A percentile compares a stretch with the other conserved stretches of the same genome.
phyloP scores from a whole-genome alignment of 1,139 yeast species.

The Magnusiomyces paraingens region DNA sequence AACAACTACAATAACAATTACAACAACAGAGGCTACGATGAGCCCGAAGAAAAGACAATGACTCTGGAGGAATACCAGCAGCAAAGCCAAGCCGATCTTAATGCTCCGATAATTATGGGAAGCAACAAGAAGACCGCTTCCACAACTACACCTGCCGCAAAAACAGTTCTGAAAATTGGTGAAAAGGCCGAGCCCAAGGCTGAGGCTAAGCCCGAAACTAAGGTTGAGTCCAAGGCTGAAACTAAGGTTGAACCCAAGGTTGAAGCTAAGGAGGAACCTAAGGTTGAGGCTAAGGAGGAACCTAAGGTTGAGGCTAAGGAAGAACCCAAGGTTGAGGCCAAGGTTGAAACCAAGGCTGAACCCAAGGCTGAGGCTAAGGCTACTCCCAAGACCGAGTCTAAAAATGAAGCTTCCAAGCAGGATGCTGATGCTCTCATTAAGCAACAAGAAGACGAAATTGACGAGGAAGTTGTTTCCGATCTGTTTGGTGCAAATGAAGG shows the following conservation, averaged over 20 bases:
- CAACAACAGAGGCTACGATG: constrained; percentile 27
- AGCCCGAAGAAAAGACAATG: constrained; percentile 48
- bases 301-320: not conserved
- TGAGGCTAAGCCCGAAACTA: constrained; percentile 9
- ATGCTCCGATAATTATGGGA: constrained; percentile 11
- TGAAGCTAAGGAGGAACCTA: not conserved
- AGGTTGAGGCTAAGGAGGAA: not conserved
- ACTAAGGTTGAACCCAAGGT: not conserved
- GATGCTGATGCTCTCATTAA: constrained; percentile 49
- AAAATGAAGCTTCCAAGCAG: constrained; percentile 21
- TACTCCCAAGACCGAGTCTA: not conserved
- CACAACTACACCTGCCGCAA: constrained; percentile 15
- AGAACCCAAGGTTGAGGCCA: not conserved
- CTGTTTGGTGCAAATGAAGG: constrained; percentile 58
- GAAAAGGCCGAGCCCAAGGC: constrained; percentile 5
- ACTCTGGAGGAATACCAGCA: constrained; percentile 83
- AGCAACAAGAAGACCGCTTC: constrained; percentile 15
- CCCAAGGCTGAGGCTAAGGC: constrained; percentile 1
- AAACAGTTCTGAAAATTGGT: constrained; percentile 21
- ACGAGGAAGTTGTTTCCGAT: constrained; percentile 81
- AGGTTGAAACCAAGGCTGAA: constrained; percentile 3
- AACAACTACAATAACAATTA: constrained; percentile 16
- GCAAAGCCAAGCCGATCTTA: constrained; percentile 43
- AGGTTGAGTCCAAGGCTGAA: constrained; percentile 8
- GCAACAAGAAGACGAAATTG: constrained; percentile 82